Evolutionary conservation across 495 filamentous ascomycete genomes (phyloP).

Genomic region (Penicillium egyptiacum): DNA sequence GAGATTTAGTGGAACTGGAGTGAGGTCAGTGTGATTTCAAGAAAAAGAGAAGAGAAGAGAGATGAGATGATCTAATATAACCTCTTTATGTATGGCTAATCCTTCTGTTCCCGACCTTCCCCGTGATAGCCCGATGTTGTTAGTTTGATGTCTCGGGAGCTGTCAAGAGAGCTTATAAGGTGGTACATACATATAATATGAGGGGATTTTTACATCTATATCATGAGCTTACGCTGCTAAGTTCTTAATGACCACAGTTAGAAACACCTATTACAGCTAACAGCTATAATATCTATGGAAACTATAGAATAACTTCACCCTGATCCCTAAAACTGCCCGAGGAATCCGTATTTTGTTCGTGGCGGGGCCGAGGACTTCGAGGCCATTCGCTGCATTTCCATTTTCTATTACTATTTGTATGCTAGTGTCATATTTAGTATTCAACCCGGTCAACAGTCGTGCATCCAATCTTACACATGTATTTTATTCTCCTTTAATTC

Average conservation of each 20-base stretch:
- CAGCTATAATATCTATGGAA: not conserved
- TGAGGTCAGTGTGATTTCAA: constrained; percentile 34
- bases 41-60: not conserved
- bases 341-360: constrained; percentile 45
- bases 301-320: not conserved
- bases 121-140: constrained; percentile 9
- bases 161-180: not conserved
- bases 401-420: constrained; percentile 2
- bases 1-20: constrained; percentile 14
- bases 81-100: constrained; percentile 10
- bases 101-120: constrained; percentile 4
- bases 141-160: not conserved
- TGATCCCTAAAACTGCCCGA: constrained; percentile 21
- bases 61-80: constrained; percentile 5
- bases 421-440: not conserved
- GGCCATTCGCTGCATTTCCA: constrained; percentile 28
- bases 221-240: not conserved
- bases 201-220: not conserved
- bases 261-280: not conserved
- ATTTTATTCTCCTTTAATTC: not conserved
- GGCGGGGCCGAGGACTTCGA: constrained; percentile 36
- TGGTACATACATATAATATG: no score
- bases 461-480: not conserved
- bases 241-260: not conserved
- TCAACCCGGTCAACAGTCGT: not conserved